Evolutionary conservation across 1,284 basidiomycete genomes (phyloP).

Genomic region (Grifola frondosa): DNA sequence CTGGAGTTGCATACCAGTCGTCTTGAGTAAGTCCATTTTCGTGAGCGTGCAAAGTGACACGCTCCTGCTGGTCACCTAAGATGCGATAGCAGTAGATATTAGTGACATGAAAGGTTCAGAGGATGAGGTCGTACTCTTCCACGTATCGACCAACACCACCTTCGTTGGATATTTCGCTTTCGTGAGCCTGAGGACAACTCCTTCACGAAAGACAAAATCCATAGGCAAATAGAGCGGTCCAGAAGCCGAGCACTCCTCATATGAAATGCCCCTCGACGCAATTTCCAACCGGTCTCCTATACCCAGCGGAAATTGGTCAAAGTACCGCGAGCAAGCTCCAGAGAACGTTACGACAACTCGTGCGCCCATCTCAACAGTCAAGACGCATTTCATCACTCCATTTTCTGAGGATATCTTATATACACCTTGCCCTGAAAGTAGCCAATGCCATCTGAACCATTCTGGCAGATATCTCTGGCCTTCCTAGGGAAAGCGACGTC

Average conservation of each 20-base stretch:
- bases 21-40: too few species aligned
- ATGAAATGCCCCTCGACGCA: not conserved
- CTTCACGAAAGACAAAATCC: conserved; percentile 10
- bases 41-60: too few species aligned
- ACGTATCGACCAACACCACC: conserved; percentile 9
- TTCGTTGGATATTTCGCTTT: conserved; percentile 11
- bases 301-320: conserved; percentile 7
- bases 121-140: conserved; percentile 1
- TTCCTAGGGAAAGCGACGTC: conserved; percentile 6
- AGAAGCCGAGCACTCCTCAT: conserved; percentile 1
- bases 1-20: conserved; percentile 1
- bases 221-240: conserved; percentile 6
- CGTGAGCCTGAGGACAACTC: conserved; percentile 2
- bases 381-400: conserved; percentile 17
- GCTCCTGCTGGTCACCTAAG: too few species aligned
- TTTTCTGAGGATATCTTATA: conserved; percentile 16
- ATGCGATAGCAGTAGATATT: too few species aligned
- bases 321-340: conserved; percentile 7
- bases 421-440: conserved; percentile 39
- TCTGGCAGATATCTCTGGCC: conserved; percentile 17
- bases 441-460: conserved; percentile 24
- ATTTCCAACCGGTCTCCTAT: conserved; percentile 14
- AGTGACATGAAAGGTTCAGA: too few species aligned
- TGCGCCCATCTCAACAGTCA: conserved; percentile 23
- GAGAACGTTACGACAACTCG: conserved; percentile 12